Percentiles rank a stretch among this genome's conserved stretches.
Conservation (phyloP, 768 basidiomycete species). For the Epithele typhae region DNA sequence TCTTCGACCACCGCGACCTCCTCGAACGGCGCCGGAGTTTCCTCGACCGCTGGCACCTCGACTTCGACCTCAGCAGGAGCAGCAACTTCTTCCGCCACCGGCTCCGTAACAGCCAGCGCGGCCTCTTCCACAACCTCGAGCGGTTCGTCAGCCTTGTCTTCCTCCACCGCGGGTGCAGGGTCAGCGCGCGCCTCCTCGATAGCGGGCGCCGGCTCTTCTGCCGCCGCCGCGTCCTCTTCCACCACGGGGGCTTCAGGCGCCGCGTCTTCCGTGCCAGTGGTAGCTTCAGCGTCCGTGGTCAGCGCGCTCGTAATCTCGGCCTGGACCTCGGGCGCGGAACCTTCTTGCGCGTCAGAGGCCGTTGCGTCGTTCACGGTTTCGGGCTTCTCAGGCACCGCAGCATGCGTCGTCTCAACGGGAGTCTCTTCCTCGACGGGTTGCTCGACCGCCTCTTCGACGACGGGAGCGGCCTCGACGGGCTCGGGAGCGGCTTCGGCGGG, state of each 20-base stretch:
- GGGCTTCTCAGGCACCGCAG: background rate
- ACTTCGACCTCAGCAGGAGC: background rate
- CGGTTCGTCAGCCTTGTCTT: too few species aligned
- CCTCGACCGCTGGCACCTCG: background rate
- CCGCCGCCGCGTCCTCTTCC: too few species aligned
- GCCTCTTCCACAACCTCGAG: background rate
- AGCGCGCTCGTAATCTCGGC: too few species aligned
- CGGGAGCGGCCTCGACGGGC: constrained; percentile 2
- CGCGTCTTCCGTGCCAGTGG: too few species aligned
- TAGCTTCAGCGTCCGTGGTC: too few species aligned
- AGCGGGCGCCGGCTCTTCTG: too few species aligned
- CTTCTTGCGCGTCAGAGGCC: too few species aligned
- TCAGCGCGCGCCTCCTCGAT: background rate
- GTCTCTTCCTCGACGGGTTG: constrained; percentile 1
- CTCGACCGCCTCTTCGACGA: constrained; percentile 1
- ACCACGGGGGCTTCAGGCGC: too few species aligned
- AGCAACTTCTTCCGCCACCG: background rate
- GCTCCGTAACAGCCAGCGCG: background rate
- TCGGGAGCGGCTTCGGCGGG: too few species aligned
- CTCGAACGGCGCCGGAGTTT: background rate
- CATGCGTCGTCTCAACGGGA: background rate
- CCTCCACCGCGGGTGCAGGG: too few species aligned
- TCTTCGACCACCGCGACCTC: background rate
- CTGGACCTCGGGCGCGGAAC: too few species aligned
- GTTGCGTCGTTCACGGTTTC: too few species aligned